These are phyloP conservation scores for Parasitella parasitica DNA, from an alignment of 371 early-diverging fungal species.

Conservation along the genomic window DNA sequence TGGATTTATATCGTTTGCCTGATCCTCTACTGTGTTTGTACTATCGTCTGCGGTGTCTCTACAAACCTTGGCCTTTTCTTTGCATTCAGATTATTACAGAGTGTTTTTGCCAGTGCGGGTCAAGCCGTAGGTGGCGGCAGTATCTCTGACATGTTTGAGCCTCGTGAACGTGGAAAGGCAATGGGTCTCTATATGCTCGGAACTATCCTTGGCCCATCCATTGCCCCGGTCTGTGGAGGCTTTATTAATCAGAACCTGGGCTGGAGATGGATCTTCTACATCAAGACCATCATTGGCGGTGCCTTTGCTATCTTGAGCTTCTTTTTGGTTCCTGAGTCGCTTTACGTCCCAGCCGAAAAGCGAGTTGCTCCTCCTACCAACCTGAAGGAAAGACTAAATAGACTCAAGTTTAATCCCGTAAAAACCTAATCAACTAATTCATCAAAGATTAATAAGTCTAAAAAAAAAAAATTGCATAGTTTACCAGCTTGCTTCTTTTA, in stretches of 20 bases:
- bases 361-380: background rate
- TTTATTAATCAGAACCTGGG: slow-evolving; percentile 48
- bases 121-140: slow-evolving; percentile 41
- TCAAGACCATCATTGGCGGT: slow-evolving; percentile 51
- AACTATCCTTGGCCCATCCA: slow-evolving; percentile 50
- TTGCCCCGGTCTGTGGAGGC: slow-evolving; percentile 57
- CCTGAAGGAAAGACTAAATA: background rate
- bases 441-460: too few relatives aligned
- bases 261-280: slow-evolving; percentile 61
- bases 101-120: slow-evolving; percentile 31
- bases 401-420: slow-evolving; percentile 39
- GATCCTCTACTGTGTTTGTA: slow-evolving; percentile 25
- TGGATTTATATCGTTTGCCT: slow-evolving; percentile 10
- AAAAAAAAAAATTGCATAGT: too few relatives aligned
- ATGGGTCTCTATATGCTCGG: slow-evolving; percentile 43
- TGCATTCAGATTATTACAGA: slow-evolving; percentile 37
- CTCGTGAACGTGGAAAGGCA: slow-evolving; percentile 34
- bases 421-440: too few relatives aligned
- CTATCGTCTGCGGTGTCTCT: slow-evolving; percentile 32
- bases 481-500: slow-evolving; percentile 22
- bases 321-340: slow-evolving; percentile 53
- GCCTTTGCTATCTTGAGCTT: slow-evolving; percentile 32
- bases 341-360: slow-evolving; percentile 21
- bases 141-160: slow-evolving; percentile 35
- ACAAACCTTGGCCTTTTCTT: slow-evolving; percentile 32